A percentile compares a stretch with the other conserved stretches of the same genome.
phyloP scores from a whole-genome alignment of 225 moss, liverwort and hornwort species.

The Pseudoscleropodium purum region DNA sequence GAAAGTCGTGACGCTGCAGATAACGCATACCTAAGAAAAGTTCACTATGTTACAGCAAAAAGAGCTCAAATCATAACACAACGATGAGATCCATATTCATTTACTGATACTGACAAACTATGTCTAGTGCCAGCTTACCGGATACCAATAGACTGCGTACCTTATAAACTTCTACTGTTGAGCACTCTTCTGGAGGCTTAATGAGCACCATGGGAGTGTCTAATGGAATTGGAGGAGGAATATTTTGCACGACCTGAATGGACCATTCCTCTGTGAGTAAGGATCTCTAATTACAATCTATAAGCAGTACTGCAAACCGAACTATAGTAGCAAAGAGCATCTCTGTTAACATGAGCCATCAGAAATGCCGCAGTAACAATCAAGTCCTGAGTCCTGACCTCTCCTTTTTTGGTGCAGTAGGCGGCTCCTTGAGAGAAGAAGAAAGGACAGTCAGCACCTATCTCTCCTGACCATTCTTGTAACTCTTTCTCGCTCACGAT shows the following conservation, averaged over 20 bases:
- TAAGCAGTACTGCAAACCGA: not conserved
- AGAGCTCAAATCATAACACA: not conserved
- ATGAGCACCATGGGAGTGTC: conserved; percentile 81
- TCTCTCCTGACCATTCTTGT: conserved; percentile 86
- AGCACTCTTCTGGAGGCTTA: conserved; percentile 79
- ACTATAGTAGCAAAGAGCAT: not conserved
- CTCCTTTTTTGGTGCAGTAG: conserved; percentile 81
- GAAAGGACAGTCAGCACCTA: conserved; percentile 82
- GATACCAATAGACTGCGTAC: conserved; percentile 13
- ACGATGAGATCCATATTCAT: not conserved
- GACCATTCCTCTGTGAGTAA: not conserved
- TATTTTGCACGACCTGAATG: conserved; percentile 59
- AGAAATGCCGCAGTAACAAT: not conserved
- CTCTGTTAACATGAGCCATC: not conserved
- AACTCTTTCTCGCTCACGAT: conserved; percentile 68
- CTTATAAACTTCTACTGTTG: conserved; percentile 84
- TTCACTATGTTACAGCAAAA: not conserved
- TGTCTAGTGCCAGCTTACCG: not conserved
- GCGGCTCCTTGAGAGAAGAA: conserved; percentile 89
- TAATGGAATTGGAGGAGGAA: conserved; percentile 62
- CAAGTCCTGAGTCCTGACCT: conserved; percentile 42
- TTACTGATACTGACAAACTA: not conserved
- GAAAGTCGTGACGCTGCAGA: not conserved
- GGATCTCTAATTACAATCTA: not conserved
- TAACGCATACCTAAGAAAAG: not conserved